Conservation (phyloP, 2,329 filamentous ascomycete genomes). For the Cladosporium halotolerans region DNA sequence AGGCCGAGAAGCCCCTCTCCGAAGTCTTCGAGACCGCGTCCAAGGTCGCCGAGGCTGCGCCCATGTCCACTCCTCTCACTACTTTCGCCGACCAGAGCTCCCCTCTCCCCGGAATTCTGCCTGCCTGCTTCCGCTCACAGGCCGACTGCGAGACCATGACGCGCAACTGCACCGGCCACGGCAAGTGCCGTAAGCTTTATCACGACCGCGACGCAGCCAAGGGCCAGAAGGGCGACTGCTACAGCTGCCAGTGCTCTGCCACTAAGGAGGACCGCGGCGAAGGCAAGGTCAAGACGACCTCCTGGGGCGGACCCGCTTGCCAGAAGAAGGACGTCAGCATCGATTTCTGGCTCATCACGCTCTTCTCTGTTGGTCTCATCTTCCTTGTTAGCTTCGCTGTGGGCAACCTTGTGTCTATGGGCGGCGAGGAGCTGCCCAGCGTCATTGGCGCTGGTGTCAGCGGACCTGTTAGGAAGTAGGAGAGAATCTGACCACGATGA, state of each 20-base stretch:
- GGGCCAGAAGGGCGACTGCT: slow-evolving; percentile 52
- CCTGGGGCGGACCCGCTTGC: slow-evolving; percentile 82
- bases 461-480: slow-evolving; percentile 38
- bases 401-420: slow-evolving; percentile 73
- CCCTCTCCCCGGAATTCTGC: slow-evolving; percentile 50
- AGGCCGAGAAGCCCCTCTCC: slow-evolving; percentile 19
- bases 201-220: slow-evolving; percentile 34
- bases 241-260: slow-evolving; percentile 66
- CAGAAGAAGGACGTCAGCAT: slow-evolving; percentile 86
- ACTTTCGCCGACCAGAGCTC: slow-evolving; percentile 29
- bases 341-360: slow-evolving; percentile 79
- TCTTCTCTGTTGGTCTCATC: slow-evolving; percentile 65
- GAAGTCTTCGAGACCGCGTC: slow-evolving; percentile 9
- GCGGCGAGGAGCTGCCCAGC: slow-evolving; percentile 79
- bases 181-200: slow-evolving; percentile 66
- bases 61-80: slow-evolving; percentile 11
- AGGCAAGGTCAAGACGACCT: slow-evolving; percentile 54
- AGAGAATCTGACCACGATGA: not conserved
- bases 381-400: slow-evolving; percentile 64
- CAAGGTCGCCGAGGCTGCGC: not conserved
- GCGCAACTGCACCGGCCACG: slow-evolving; percentile 75
- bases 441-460: slow-evolving; percentile 95
- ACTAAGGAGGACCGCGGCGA: slow-evolving; percentile 48
- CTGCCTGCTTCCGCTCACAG: slow-evolving; percentile 67
- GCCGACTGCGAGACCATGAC: slow-evolving; percentile 65